These are phyloP conservation scores for Metschnikowia matae DNA, from an alignment of 805 yeast species.

Conservation along the genomic window DNA sequence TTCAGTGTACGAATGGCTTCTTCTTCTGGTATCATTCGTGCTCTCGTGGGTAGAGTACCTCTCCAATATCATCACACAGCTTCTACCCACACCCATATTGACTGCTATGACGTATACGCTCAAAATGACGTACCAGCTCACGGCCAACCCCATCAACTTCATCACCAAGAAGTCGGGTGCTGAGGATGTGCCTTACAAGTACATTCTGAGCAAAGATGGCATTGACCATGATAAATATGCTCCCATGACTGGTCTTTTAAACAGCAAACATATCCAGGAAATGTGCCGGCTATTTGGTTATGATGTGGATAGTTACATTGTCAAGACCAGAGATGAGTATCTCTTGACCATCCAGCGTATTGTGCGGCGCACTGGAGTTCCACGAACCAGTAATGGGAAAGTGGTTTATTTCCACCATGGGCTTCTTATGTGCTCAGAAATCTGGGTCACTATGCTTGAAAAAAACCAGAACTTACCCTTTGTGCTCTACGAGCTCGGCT, in stretches of 20 bases:
- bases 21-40: slow-evolving; percentile 40
- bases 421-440: slow-evolving; percentile 79
- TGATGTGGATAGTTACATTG: slow-evolving; percentile 69
- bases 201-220: slow-evolving; percentile 18
- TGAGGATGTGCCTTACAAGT: slow-evolving; percentile 19
- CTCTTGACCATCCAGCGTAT: slow-evolving; percentile 72
- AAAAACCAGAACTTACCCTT: slow-evolving; percentile 57
- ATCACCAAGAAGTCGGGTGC: slow-evolving; percentile 13
- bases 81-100: slow-evolving; percentile 44
- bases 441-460: slow-evolving; percentile 54
- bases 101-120: slow-evolving; percentile 30
- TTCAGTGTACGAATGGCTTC: slow-evolving; percentile 46
- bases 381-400: slow-evolving; percentile 22
- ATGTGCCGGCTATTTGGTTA: slow-evolving; percentile 70
- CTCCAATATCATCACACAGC: slow-evolving; percentile 39
- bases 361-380: slow-evolving; percentile 23
- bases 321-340: slow-evolving; percentile 73
- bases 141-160: slow-evolving; percentile 26
- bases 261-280: slow-evolving; percentile 53
- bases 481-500: slow-evolving; percentile 72
- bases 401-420: slow-evolving; percentile 91
- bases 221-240: slow-evolving; percentile 23
- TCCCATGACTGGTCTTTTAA: slow-evolving; percentile 36
- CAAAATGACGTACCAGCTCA: slow-evolving; percentile 24
- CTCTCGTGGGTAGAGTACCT: slow-evolving; percentile 49